phyloP scores from a whole-genome alignment of 1,284 basidiomycete species.

The Irpex sp. region DNA sequence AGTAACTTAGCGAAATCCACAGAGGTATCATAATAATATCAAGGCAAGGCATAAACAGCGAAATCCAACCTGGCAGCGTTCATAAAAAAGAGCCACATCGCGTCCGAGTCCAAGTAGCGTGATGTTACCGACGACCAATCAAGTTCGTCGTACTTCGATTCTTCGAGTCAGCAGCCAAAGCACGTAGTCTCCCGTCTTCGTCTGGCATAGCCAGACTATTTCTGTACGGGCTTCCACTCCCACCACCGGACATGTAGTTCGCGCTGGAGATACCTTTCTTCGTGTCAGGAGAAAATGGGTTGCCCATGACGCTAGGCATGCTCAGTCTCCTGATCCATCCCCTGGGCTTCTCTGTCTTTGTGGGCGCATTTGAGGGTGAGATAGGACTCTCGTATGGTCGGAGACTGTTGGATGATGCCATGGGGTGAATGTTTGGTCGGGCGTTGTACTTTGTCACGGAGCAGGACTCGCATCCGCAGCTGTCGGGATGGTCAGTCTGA shows the following conservation, averaged over 20 bases:
- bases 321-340: constrained; percentile 75
- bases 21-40: too few relatives aligned
- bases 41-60: neutral
- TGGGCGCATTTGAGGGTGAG: constrained; percentile 17
- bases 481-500: constrained; percentile 46
- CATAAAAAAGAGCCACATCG: neutral
- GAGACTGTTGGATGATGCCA: constrained; percentile 33
- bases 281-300: constrained; percentile 40
- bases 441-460: constrained; percentile 47
- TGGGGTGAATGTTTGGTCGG: constrained; percentile 14
- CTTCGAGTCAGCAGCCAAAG: constrained; percentile 18
- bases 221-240: constrained; percentile 12
- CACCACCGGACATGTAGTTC: constrained; percentile 7
- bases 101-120: neutral
- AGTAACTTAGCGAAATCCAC: neutral
- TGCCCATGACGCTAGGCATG: constrained; percentile 58
- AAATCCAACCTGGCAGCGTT: neutral
- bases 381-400: constrained; percentile 42
- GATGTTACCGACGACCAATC: constrained; percentile 17
- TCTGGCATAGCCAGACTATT: constrained; percentile 25
- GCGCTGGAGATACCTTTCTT: constrained; percentile 28
- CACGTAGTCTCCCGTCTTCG: constrained; percentile 25
- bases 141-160: constrained; percentile 26
- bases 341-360: constrained; percentile 53
- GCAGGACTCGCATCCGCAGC: constrained; percentile 60